Evolutionary conservation across 371 early-diverging fungal genomes (phyloP).

Genomic region (Rhizopus arrhizus): DNA sequence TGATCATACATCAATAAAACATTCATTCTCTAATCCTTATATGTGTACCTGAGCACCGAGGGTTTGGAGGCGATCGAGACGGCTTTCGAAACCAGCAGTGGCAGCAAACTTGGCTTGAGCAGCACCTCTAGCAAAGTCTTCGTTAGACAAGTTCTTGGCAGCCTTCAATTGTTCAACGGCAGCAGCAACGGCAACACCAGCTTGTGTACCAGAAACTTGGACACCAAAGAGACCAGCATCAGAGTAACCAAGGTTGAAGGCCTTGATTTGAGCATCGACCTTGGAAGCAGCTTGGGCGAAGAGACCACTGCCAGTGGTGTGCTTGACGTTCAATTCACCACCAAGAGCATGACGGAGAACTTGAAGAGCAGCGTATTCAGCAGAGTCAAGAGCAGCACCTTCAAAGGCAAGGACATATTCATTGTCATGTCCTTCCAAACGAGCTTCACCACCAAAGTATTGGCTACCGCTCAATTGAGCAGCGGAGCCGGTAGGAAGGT

Average conservation of each 20-base stretch:
- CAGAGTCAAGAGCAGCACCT: slow-evolving; percentile 65
- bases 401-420: slow-evolving; percentile 81
- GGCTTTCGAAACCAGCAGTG: slow-evolving; percentile 64
- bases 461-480: slow-evolving; percentile 51
- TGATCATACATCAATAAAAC: slow-evolving; percentile 17
- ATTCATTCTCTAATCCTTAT: neutral
- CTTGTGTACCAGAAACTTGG: slow-evolving; percentile 66
- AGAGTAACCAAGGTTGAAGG: slow-evolving; percentile 88
- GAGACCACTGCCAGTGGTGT: slow-evolving; percentile 72
- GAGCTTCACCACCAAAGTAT: slow-evolving; percentile 86
- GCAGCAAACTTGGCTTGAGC: slow-evolving; percentile 84
- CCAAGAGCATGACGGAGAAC: slow-evolving; percentile 85
- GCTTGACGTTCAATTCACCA: slow-evolving; percentile 75
- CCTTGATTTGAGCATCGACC: slow-evolving; percentile 61
- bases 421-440: slow-evolving; percentile 46
- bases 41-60: slow-evolving; percentile 50
- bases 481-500: slow-evolving; percentile 51
- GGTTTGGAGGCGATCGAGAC: slow-evolving; percentile 57
- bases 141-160: slow-evolving; percentile 58
- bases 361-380: slow-evolving; percentile 73
- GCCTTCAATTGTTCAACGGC: slow-evolving; percentile 74
- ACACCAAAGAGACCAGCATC: slow-evolving; percentile 94
- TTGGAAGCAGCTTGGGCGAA: slow-evolving; percentile 71
- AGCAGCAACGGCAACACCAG: slow-evolving; percentile 69
- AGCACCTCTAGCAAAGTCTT: slow-evolving; percentile 78